Base-by-base conservation (phyloP, 345 rosid genomes). In the Capsella bursapastoris region DNA sequence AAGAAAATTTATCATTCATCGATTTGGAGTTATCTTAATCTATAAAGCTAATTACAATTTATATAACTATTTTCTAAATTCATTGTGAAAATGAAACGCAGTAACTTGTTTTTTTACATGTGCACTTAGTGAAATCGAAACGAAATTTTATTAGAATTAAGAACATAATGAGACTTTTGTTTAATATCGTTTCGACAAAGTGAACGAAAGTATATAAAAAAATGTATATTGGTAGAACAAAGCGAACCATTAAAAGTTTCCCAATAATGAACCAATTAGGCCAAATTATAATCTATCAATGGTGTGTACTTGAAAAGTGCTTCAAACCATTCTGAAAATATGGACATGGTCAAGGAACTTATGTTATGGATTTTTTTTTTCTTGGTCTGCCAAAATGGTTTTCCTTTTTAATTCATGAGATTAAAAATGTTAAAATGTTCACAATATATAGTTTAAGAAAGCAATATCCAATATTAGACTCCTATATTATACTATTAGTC, bases 261-360 rank as follows among this genome's bases (percentile, higher is more conserved):
- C 14, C 47, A 58, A 66, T 66, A 74, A 58, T 66, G 44, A 38
- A 67, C 16, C 43, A 74, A 66, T 28, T 57, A 57, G 40, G 51
- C 66, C 59, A 49, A 49, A 27, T 34, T 37, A 66, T 58, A 25
- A 66, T 66, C 32, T 18, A 74, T 10, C 34, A 66, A 13, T 45
- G 44, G 55, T 47, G 55, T 47, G 78, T 66, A 57, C 72, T 58
- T 58, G 52, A 15, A 56, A 71, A 56, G 65, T 56, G 50, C 43
- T 66, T 56, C 66, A 47, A 22, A n/a, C 49, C 58, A 45, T 40
- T 9, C 78, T 66, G 58, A 74, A 66, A 66, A 51, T 57, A 66
- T 57, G 78, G 72, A 16, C 18, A 12, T 43, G 47, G 14, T 41
- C 12, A 9, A 10, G 41, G 13, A 40, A 40, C 43, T 40, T 43